Evolutionary conservation across 2,329 filamentous ascomycete genomes (phyloP).

Genomic region (Fusarium graminum): DNA sequence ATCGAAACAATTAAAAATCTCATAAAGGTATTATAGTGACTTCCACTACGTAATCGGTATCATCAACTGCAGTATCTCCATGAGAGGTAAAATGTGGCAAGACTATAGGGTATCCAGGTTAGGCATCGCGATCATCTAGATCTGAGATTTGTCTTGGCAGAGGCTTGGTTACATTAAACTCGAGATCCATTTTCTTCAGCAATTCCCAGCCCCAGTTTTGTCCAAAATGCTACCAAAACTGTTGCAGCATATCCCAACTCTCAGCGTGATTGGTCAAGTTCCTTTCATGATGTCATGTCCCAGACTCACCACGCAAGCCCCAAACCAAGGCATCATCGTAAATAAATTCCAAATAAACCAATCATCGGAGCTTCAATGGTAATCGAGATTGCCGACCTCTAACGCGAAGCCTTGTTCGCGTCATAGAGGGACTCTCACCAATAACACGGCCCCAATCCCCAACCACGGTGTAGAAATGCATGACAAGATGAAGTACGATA

Average conservation of each 20-base stretch:
- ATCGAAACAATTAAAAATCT: not conserved
- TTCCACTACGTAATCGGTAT: too few relatives aligned
- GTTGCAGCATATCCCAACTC: too few relatives aligned
- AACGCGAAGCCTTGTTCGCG: constrained; percentile 12
- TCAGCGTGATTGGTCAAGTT: not conserved
- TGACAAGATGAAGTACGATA: constrained; percentile 9
- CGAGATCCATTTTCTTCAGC: not conserved
- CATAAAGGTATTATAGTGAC: too few relatives aligned
- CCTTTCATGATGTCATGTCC: constrained; percentile 8
- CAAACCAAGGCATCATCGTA: constrained; percentile 29
- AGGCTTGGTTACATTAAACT: not conserved
- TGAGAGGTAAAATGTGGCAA: not conserved
- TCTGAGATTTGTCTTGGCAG: constrained; percentile 6
- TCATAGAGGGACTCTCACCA: constrained; percentile 29
- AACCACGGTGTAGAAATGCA: not conserved
- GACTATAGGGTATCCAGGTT: not conserved
- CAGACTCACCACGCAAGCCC: constrained; percentile 9
- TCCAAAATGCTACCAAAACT: too few relatives aligned
- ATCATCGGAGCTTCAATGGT: constrained; percentile 27
- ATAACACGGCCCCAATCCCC: not conserved
- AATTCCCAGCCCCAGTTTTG: not conserved
- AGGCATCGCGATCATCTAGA: not conserved
- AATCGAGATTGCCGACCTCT: constrained; percentile 5
- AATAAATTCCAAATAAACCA: constrained; percentile 13
- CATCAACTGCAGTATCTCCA: not conserved